Evolutionary conservation across 495 filamentous ascomycete genomes (phyloP).

Genomic region (Penicillium bovifimosum): DNA sequence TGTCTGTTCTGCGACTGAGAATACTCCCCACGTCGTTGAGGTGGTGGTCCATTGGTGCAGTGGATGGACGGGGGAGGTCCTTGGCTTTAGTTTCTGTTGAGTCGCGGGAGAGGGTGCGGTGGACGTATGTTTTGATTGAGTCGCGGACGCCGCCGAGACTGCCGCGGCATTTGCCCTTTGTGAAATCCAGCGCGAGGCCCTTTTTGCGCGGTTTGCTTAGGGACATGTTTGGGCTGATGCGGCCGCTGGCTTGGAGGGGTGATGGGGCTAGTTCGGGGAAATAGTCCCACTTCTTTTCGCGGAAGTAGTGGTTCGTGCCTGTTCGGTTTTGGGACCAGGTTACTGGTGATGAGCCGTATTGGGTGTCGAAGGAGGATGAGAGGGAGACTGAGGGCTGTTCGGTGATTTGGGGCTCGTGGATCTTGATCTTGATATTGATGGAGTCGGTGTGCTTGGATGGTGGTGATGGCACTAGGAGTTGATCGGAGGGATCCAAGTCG

Average conservation of each 20-base stretch:
- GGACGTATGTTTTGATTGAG: constrained; percentile 37
- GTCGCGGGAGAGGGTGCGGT: constrained; percentile 28
- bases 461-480: constrained; percentile 7
- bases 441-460: constrained; percentile 15
- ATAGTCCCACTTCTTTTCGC: constrained; percentile 47
- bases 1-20: background rate
- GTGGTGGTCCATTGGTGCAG: constrained; percentile 9
- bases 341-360: constrained; percentile 21
- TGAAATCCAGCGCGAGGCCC: constrained; percentile 23
- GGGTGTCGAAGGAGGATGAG: constrained; percentile 22
- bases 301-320: constrained; percentile 42
- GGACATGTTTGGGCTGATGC: constrained; percentile 6
- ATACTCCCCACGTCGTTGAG: background rate
- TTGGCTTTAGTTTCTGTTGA: constrained; percentile 21
- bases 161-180: constrained; percentile 13
- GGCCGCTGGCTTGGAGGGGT: constrained; percentile 14
- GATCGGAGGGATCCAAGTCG: constrained; percentile 22
- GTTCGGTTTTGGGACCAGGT: constrained; percentile 21
- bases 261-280: constrained; percentile 42
- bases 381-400: background rate
- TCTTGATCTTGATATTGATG: constrained; percentile 1
- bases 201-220: constrained; percentile 21
- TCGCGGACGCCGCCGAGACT: constrained; percentile 30
- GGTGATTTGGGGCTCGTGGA: background rate
- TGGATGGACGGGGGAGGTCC: constrained; percentile 17